These are phyloP conservation scores for Ophiocordyceps camponoti-leonardi DNA, from an alignment of 2,329 filamentous ascomycete species.

Conservation along the genomic window DNA sequence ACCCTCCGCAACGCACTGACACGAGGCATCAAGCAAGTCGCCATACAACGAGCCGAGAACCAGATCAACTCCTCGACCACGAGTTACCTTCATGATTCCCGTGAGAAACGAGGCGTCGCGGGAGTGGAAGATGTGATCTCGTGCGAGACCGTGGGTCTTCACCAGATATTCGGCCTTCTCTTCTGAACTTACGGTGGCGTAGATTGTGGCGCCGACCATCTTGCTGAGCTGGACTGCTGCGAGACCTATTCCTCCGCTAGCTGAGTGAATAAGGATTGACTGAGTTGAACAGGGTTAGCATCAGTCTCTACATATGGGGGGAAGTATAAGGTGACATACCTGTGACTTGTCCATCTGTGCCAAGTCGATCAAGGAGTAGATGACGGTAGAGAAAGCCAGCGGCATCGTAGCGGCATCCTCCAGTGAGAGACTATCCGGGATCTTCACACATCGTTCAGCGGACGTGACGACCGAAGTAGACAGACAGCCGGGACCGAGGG, in stretches of 20 bases:
- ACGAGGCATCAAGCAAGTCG: conserved; percentile 13
- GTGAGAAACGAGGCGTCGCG: conserved; percentile 9
- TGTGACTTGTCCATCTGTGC: conserved; percentile 3
- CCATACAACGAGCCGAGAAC: conserved; percentile 14
- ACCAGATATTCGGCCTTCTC: conserved; percentile 12
- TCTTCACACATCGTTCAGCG: conserved; percentile 6
- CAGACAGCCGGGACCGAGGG: background rate
- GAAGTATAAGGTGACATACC: no score
- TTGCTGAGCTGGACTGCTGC: conserved; percentile 11
- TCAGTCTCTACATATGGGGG: no score
- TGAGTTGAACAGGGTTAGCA: conserved; percentile 1
- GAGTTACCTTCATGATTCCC: conserved; percentile 8
- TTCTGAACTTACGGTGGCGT: conserved; percentile 10
- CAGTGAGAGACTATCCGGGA: conserved; percentile 17
- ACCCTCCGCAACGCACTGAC: conserved; percentile 16
- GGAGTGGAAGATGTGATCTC: conserved; percentile 11
- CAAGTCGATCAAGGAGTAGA: conserved; percentile 3
- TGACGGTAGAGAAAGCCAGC: conserved; percentile 13
- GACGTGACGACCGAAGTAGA: background rate
- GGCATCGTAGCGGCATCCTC: conserved; percentile 17
- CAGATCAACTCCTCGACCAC: conserved; percentile 12
- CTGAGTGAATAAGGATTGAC: conserved; percentile 14
- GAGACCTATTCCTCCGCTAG: conserved; percentile 12
- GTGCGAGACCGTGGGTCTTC: conserved; percentile 6
- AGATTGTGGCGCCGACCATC: conserved; percentile 9